Evolutionary conservation across 2,329 filamentous ascomycete species (phyloP).

Genomic region (Paracoccidioides brasiliensis): DNA sequence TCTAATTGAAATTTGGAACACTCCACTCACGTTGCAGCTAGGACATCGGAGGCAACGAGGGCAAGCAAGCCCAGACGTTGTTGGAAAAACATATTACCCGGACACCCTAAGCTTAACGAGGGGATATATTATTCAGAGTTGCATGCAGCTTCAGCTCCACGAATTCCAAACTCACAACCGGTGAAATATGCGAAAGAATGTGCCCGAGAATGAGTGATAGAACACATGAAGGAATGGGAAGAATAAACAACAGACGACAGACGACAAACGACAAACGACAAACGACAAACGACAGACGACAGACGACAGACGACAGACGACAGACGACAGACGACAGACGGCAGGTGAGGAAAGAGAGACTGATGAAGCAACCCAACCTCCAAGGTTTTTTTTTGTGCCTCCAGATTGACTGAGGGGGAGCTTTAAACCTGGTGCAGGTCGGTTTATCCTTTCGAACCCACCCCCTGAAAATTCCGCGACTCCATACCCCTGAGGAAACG

Average conservation of each 20-base stretch:
- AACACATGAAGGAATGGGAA: background rate
- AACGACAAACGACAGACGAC: background rate
- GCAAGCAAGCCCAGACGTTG: background rate
- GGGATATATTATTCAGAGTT: background rate
- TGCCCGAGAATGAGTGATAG: background rate
- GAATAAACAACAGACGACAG: background rate
- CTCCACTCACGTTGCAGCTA: conserved; percentile 1
- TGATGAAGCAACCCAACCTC: too few relatives aligned
- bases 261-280: background rate
- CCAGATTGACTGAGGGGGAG: too few relatives aligned
- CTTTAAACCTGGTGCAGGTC: too few relatives aligned
- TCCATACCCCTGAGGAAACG: too few relatives aligned
- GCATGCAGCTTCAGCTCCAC: background rate
- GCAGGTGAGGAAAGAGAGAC: too few relatives aligned
- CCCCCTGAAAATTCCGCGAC: too few relatives aligned
- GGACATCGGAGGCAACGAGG: background rate
- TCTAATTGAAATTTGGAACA: too few relatives aligned
- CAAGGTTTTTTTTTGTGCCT: too few relatives aligned
- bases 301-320: too few relatives aligned
- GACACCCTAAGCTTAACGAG: background rate
- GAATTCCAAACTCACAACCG: background rate
- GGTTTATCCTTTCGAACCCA: too few relatives aligned
- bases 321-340: too few relatives aligned
- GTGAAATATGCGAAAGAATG: background rate
- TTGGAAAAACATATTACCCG: background rate